Evolutionary conservation across 2,329 filamentous ascomycete genomes (phyloP).

Genomic region (Penicillium hordei): DNA sequence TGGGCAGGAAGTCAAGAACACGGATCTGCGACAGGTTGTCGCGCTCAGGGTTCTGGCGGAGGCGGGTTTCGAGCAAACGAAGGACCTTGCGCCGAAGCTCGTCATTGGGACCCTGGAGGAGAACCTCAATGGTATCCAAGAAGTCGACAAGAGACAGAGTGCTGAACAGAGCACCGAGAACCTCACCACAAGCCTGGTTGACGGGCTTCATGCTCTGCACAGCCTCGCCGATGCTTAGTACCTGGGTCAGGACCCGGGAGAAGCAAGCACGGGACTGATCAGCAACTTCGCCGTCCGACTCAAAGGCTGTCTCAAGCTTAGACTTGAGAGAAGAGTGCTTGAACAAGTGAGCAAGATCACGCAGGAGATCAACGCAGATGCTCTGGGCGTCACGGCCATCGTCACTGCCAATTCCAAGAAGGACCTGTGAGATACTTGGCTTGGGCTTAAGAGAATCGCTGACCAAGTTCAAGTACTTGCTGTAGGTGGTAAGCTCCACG

Average conservation of each 20-base stretch:
- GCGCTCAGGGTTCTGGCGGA: conserved; percentile 69
- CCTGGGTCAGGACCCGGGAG: conserved; percentile 64
- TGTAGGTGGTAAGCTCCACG: conserved; percentile 71
- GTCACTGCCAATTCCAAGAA: conserved; percentile 62
- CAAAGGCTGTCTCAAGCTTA: conserved; percentile 41
- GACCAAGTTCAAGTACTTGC: conserved; percentile 73
- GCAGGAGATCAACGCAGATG: conserved; percentile 44
- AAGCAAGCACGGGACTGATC: conserved; percentile 69
- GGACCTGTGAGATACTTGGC: conserved; percentile 67
- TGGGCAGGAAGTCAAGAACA: conserved; percentile 75
- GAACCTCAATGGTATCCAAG: conserved; percentile 78
- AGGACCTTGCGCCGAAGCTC: conserved; percentile 77
- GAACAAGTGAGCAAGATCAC: conserved; percentile 40
- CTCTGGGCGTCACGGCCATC: conserved; percentile 50
- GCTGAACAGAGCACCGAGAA: conserved; percentile 76
- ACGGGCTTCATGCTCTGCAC: conserved; percentile 39
- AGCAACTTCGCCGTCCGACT: conserved; percentile 51
- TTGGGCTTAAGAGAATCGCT: conserved; percentile 74
- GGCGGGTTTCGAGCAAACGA: conserved; percentile 74
- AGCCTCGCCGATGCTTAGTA: conserved; percentile 63
- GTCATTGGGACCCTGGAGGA: conserved; percentile 74
- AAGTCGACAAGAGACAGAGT: conserved; percentile 85
- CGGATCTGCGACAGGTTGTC: conserved; percentile 67
- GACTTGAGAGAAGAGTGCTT: conserved; percentile 45
- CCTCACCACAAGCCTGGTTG: conserved; percentile 57